A percentile compares a stretch with the other conserved stretches of the same genome.
These are phyloP conservation scores for Magnusiomyces ingens DNA, from an alignment of 1,139 yeast genomes.

Conservation along the genomic window DNA sequence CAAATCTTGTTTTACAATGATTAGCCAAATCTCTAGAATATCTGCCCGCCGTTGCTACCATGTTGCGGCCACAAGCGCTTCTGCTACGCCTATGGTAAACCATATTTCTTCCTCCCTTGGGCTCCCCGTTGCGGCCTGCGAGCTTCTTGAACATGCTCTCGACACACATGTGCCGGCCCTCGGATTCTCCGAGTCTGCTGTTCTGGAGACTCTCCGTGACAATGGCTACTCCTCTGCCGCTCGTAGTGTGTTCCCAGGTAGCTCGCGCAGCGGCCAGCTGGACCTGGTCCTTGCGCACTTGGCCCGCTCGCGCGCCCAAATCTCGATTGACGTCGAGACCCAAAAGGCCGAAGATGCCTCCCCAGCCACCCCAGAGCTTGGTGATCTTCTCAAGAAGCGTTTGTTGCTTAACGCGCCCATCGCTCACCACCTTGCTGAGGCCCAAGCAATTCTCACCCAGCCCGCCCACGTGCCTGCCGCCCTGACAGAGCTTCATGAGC, in stretches of 20 bases:
- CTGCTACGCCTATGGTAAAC: neutral
- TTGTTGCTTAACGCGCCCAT: slow-evolving; percentile 56
- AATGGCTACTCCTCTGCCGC: slow-evolving; percentile 63
- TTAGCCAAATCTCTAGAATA: too few species aligned
- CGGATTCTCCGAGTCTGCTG: slow-evolving; percentile 63
- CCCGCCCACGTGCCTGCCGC: slow-evolving; percentile 49
- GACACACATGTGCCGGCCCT: slow-evolving; percentile 46
- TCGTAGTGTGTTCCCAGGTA: slow-evolving; percentile 50
- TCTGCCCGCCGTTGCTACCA: neutral
- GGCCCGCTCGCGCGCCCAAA: slow-evolving; percentile 38
- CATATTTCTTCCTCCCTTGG: slow-evolving; percentile 7
- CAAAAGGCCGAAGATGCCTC: slow-evolving; percentile 12
- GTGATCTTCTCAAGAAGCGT: slow-evolving; percentile 50
- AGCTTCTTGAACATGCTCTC: slow-evolving; percentile 11
- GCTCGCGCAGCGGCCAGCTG: slow-evolving; percentile 34
- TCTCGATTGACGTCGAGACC: slow-evolving; percentile 18
- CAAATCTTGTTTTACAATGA: neutral
- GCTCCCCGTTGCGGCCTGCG: slow-evolving; percentile 12
- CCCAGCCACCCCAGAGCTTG: slow-evolving; percentile 25
- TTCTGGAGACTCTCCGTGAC: slow-evolving; percentile 55
- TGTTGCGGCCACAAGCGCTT: neutral
- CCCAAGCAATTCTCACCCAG: slow-evolving; percentile 47
- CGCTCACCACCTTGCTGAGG: slow-evolving; percentile 33
- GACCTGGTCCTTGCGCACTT: slow-evolving; percentile 66
- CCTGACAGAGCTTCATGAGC: slow-evolving; percentile 59